Evolutionary conservation across 768 basidiomycete genomes (phyloP).

Genomic region (Botryobasidium botryosum): DNA sequence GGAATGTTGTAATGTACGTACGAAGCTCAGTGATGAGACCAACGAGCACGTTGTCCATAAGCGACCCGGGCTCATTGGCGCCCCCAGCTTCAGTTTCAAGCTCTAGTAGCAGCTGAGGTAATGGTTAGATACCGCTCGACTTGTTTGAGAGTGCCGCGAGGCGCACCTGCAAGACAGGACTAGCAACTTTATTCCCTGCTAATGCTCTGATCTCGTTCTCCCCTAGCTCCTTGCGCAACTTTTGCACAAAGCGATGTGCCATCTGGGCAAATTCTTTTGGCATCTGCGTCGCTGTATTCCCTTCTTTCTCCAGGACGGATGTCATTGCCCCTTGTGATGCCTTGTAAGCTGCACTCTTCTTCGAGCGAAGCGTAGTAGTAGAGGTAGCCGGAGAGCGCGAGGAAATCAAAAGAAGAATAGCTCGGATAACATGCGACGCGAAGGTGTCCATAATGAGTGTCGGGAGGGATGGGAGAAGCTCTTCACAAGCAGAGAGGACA

Average conservation of each 20-base stretch:
- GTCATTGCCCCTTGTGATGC: conserved; percentile 64
- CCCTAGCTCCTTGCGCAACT: conserved; percentile 34
- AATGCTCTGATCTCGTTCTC: conserved; percentile 63
- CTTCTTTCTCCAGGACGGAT: conserved; percentile 41
- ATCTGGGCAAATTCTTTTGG: conserved; percentile 35
- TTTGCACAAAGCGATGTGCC: conserved; percentile 30
- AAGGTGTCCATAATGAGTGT: conserved; percentile 68
- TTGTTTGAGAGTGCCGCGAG: conserved; percentile 6
- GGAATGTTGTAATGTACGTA: conserved; percentile 23
- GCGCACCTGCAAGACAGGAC: conserved; percentile 55
- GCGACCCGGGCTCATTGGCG: conserved; percentile 42
- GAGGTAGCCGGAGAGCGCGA: conserved; percentile 26
- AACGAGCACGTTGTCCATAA: conserved; percentile 66
- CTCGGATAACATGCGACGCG: conserved; percentile 78
- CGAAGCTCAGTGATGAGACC: conserved; percentile 53
- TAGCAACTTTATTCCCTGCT: conserved; percentile 59
- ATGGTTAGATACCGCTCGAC: conserved; percentile 6
- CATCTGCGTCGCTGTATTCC: conserved; percentile 24
- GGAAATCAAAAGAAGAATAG: conserved; percentile 59
- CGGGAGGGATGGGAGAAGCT: conserved; percentile 46
- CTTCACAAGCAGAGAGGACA: conserved; percentile 28
- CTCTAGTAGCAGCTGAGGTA: conserved; percentile 55
- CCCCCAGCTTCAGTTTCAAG: conserved; percentile 55
- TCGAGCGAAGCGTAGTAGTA: conserved; percentile 35
- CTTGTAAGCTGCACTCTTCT: conserved; percentile 71